Evolutionary conservation across 1,284 basidiomycete genomes (phyloP).

Genomic region (Cutaneotrichosporon sp.): DNA sequence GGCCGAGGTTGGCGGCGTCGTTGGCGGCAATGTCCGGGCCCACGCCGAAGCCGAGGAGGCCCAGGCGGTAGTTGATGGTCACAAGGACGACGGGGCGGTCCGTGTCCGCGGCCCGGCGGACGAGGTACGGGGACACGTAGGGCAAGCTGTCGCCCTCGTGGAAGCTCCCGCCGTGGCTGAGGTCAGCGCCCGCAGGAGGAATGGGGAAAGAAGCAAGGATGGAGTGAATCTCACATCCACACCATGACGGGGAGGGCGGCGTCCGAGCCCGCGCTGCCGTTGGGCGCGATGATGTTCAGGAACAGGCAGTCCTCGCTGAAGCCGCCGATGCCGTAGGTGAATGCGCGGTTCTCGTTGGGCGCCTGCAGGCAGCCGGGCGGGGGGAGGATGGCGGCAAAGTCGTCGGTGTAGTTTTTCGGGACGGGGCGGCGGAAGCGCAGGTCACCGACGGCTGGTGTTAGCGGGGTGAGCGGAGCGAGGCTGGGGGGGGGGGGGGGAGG

Average conservation of each 20-base stretch:
- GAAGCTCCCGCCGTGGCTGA: slow-evolving; percentile 47
- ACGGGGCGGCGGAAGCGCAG: slow-evolving; percentile 54
- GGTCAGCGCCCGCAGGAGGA: not conserved
- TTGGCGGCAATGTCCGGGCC: slow-evolving; percentile 35
- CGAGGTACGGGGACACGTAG: slow-evolving; percentile 29
- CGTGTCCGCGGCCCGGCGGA: slow-evolving; percentile 7
- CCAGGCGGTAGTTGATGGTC: slow-evolving; percentile 56
- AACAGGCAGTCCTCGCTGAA: slow-evolving; percentile 54
- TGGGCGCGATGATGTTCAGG: slow-evolving; percentile 50
- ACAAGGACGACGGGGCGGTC: slow-evolving; percentile 53
- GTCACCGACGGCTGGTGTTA: slow-evolving; percentile 55
- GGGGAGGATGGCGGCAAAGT: slow-evolving; percentile 30
- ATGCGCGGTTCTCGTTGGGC: not conserved
- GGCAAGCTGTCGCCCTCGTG: slow-evolving; percentile 23
- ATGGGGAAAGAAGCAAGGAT: too few species aligned
- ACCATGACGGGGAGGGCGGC: slow-evolving; percentile 46
- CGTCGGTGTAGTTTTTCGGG: slow-evolving; percentile 24
- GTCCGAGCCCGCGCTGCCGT: not conserved
- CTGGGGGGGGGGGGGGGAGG: too few species aligned
- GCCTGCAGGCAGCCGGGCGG: slow-evolving; percentile 42
- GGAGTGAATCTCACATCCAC: slow-evolving; percentile 31
- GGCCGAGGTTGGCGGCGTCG: slow-evolving; percentile 49
- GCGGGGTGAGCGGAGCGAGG: too few species aligned
- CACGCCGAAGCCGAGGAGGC: slow-evolving; percentile 54
- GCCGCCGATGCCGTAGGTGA: slow-evolving; percentile 10